Conservation (phyloP, 1,139 yeast species). For the Taphrina wiesneri region DNA sequence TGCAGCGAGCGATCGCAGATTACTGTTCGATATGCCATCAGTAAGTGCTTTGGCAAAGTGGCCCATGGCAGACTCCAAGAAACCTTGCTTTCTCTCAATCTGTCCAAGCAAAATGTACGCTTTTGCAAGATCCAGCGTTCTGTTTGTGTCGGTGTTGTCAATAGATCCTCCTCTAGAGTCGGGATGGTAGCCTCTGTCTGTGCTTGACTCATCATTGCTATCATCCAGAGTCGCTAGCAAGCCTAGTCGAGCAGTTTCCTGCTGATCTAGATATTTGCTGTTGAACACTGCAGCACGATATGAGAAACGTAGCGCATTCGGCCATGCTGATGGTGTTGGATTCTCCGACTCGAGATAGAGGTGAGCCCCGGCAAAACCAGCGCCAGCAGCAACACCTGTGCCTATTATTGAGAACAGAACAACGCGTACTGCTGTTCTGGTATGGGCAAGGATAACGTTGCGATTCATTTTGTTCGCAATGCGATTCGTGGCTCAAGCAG, state of each 20-base stretch:
- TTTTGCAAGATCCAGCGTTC: background rate
- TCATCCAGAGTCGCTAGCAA: background rate
- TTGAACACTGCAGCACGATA: constrained; percentile 32
- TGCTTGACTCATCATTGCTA: background rate
- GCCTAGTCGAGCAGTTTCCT: constrained; percentile 4
- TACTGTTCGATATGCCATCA: background rate
- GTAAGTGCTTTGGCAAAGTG: constrained; percentile 9
- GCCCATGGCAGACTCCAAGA: background rate
- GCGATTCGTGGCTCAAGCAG: background rate
- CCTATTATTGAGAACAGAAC: constrained; percentile 8
- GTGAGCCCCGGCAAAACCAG: constrained; percentile 26
- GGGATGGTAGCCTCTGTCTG: background rate
- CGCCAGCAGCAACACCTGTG: constrained; percentile 16
- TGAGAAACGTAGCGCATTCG: constrained; percentile 10
- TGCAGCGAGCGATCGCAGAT: constrained; percentile 14
- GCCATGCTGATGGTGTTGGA: constrained; percentile 30
- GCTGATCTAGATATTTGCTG: constrained; percentile 15
- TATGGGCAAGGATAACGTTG: constrained; percentile 1
- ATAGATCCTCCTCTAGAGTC: background rate
- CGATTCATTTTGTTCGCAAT: constrained; percentile 9
- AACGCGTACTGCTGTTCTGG: constrained; percentile 28
- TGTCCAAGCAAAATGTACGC: constrained; percentile 14
- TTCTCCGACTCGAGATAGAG: constrained; percentile 11
- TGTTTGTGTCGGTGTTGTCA: too few relatives aligned
- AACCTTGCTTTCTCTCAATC: constrained; percentile 11